These are phyloP conservation scores for Candida bentonensis DNA, from an alignment of 805 yeast genomes.

Conservation along the genomic window DNA sequence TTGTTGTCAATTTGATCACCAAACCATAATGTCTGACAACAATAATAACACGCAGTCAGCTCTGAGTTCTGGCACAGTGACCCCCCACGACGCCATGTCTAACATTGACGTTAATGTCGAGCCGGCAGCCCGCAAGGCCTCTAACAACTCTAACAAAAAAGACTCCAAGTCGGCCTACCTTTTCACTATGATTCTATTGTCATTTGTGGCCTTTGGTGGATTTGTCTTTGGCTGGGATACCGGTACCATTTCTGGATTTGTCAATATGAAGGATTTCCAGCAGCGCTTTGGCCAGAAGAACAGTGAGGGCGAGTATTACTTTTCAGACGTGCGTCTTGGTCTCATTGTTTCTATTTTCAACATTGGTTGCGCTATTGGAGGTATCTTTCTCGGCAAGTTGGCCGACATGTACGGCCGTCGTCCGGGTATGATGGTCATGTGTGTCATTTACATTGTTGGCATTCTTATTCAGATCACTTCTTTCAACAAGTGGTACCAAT, in stretches of 20 bases:
- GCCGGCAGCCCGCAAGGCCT: background rate
- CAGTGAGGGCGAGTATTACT: constrained; percentile 21
- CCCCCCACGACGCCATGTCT: background rate
- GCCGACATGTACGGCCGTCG: constrained; percentile 41
- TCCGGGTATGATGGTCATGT: constrained; percentile 14
- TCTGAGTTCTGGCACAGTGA: background rate
- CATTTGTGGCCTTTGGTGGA: constrained; percentile 48
- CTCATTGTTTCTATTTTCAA: constrained; percentile 62
- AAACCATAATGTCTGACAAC: background rate
- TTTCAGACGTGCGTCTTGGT: constrained; percentile 43
- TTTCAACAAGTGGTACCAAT: constrained; percentile 25
- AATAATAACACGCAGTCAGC: too few relatives aligned
- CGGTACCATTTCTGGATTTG: constrained; percentile 54
- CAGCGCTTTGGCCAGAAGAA: constrained; percentile 33
- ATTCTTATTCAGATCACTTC: constrained; percentile 34
- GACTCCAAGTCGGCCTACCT: constrained; percentile 2
- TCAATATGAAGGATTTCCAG: constrained; percentile 40
- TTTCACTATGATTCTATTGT: constrained; percentile 25
- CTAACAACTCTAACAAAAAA: background rate
- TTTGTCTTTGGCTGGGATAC: constrained; percentile 57
- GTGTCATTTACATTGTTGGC: constrained; percentile 39
- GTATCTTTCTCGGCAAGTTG: constrained; percentile 44
- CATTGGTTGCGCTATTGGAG: constrained; percentile 59
- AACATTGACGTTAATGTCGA: background rate
- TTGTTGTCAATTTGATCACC: too few relatives aligned